A percentile compares a stretch with the other conserved stretches of the same genome.
Conservation (phyloP, 192 early-diverging fungal genomes). For the Thoreauomyces humboldtii region DNA sequence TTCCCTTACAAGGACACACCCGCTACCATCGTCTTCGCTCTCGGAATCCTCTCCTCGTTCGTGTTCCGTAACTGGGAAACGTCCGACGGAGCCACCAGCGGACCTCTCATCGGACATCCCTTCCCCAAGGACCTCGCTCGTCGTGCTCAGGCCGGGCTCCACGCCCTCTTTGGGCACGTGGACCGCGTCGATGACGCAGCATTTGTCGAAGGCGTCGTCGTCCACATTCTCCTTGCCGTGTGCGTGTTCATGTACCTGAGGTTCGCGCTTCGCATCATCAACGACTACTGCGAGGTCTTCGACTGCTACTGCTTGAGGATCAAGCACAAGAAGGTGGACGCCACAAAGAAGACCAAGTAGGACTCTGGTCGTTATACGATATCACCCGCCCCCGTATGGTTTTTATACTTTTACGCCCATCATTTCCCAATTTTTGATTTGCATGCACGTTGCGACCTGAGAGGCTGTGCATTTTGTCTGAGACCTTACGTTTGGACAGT, state of each 20-base stretch:
- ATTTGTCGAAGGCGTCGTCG: constrained; percentile 32
- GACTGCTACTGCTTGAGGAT: constrained; percentile 41
- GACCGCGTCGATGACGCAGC: constrained; percentile 10
- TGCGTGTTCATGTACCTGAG: constrained; percentile 28
- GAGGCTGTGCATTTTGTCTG: too few relatives aligned
- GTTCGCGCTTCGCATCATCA: constrained; percentile 38
- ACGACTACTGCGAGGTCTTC: constrained; percentile 45
- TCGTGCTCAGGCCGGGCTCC: background rate
- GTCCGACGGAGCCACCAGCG: constrained; percentile 11
- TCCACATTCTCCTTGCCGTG: constrained; percentile 28
- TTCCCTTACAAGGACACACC: constrained; percentile 75
- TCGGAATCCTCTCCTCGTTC: constrained; percentile 7
- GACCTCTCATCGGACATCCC: background rate
- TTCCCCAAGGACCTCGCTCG: background rate
- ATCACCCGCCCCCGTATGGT: too few relatives aligned
- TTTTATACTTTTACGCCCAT: too few relatives aligned
- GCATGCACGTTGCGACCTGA: too few relatives aligned
- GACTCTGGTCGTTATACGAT: too few relatives aligned
- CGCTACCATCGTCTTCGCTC: background rate
- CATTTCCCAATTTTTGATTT: too few relatives aligned
- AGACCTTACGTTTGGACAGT: too few relatives aligned
- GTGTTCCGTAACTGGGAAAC: constrained; percentile 20
- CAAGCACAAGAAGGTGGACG: constrained; percentile 21
- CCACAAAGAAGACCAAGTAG: background rate
- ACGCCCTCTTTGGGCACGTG: background rate